phyloP scores from a whole-genome alignment of 1,284 basidiomycete species.

The Ceratobasidium sp. region DNA sequence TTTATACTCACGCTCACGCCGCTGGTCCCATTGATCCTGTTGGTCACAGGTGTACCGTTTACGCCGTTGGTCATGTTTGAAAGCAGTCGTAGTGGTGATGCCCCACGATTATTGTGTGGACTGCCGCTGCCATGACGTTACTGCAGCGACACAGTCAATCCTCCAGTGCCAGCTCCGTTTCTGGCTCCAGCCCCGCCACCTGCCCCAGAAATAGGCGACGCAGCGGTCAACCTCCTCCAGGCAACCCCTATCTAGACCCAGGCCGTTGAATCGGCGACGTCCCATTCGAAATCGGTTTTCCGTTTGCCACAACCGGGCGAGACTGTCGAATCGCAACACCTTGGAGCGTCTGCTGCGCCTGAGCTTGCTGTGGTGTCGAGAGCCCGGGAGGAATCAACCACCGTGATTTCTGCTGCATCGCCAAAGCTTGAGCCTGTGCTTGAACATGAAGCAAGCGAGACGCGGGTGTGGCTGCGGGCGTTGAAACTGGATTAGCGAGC shows the following conservation, averaged over 20 bases:
- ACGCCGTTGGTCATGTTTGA: conserved; percentile 36
- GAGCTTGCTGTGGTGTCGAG: neutral
- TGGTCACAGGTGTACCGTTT: conserved; percentile 9
- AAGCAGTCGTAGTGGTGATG: conserved; percentile 32
- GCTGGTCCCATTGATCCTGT: conserved; percentile 16
- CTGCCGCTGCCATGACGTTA: conserved; percentile 34
- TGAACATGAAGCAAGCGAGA: conserved; percentile 24
- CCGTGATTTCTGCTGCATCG: conserved; percentile 34
- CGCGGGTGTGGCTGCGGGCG: conserved; percentile 3
- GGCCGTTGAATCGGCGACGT: conserved; percentile 24
- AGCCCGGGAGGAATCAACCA: neutral
- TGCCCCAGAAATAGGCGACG: conserved; percentile 4
- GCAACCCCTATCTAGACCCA: no score
- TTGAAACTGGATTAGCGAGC: conserved; percentile 5
- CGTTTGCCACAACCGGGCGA: conserved; percentile 15
- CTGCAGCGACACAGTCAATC: conserved; percentile 25
- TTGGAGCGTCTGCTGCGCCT: conserved; percentile 3
- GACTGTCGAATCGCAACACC: conserved; percentile 39
- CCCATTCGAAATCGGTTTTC: conserved; percentile 38
- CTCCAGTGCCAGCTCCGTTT: conserved; percentile 19
- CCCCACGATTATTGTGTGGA: conserved; percentile 39
- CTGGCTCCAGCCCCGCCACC: no score
- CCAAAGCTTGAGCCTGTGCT: conserved; percentile 29
- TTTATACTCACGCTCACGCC: neutral
- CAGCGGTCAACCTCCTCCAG: conserved; percentile 4